Evolutionary conservation across 176 grass and related monocot genomes (phyloP).

Genomic region (Calamus simplicifolius): DNA sequence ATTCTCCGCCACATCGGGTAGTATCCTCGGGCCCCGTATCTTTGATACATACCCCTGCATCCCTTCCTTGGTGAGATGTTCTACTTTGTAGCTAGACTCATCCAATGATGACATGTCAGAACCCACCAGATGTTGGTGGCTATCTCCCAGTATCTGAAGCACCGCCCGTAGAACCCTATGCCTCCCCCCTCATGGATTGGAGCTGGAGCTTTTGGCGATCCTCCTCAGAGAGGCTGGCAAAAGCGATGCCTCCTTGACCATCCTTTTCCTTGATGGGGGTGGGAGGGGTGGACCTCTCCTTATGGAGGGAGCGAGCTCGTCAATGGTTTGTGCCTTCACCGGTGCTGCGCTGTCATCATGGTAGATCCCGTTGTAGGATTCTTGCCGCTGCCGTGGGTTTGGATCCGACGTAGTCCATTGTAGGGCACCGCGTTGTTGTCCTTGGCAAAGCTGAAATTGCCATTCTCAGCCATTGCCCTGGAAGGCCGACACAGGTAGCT

Average conservation of each 20-base stretch:
- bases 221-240: constrained; percentile 47
- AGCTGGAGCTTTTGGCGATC: constrained; percentile 57
- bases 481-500: too few relatives aligned
- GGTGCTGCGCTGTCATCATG: constrained; percentile 79
- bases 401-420: constrained; percentile 46
- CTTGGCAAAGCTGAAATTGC: constrained; percentile 26
- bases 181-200: constrained; percentile 99
- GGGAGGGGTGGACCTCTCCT: constrained; percentile 61
- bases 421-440: background rate
- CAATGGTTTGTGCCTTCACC: constrained; percentile 88
- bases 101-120: constrained; percentile 97
- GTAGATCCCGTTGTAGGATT: constrained; percentile 74
- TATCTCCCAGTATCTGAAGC: too few relatives aligned
- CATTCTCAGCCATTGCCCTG: constrained; percentile 32
- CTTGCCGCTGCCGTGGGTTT: constrained; percentile 31
- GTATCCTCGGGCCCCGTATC: constrained; percentile 60
- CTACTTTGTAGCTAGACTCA: constrained; percentile 91
- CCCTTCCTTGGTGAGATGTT: constrained; percentile 50
- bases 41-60: constrained; percentile 57
- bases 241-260: constrained; percentile 21
- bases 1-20: constrained; percentile 66
- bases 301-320: constrained; percentile 94
- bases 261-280: constrained; percentile 72
- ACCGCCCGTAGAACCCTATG: too few relatives aligned
- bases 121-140: too few relatives aligned